phyloP scores from a whole-genome alignment of 257 asterid genomes.

The Jaltomata sinuosa region DNA sequence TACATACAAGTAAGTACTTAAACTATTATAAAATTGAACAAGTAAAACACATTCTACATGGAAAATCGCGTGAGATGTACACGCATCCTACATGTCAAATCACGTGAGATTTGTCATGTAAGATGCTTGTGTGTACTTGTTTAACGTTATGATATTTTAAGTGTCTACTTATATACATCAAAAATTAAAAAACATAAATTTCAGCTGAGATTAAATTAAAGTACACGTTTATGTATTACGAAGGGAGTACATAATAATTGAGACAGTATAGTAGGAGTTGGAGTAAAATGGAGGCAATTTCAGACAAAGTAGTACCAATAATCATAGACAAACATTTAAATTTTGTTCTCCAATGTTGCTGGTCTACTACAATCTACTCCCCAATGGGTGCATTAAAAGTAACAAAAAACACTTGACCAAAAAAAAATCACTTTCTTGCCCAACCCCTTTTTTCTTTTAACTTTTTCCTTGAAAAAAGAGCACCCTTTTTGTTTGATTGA shows the following conservation, averaged over 20 bases:
- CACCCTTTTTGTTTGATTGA: background rate
- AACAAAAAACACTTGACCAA: background rate
- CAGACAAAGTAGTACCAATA: background rate
- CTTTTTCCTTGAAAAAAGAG: background rate
- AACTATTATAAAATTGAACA: too few species aligned
- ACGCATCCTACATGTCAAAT: too few species aligned
- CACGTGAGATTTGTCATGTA: too few species aligned
- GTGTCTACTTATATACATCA: too few species aligned
- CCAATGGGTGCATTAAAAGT: background rate
- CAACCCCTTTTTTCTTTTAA: background rate
- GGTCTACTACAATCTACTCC: background rate
- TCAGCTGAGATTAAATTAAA: too few species aligned
- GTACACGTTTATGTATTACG: too few species aligned
- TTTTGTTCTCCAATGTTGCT: background rate
- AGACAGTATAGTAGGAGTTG: background rate
- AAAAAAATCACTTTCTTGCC: background rate
- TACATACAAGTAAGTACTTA: too few species aligned
- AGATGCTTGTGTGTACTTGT: too few species aligned
- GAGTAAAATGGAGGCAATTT: background rate
- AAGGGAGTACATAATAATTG: background rate
- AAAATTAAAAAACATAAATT: too few species aligned
- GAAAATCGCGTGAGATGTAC: too few species aligned
- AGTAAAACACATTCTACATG: too few species aligned
- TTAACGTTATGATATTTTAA: too few species aligned
- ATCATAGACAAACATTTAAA: background rate